Base-by-base conservation (phyloP, 2,329 filamentous ascomycete species). In the Fusarium domesticum region DNA sequence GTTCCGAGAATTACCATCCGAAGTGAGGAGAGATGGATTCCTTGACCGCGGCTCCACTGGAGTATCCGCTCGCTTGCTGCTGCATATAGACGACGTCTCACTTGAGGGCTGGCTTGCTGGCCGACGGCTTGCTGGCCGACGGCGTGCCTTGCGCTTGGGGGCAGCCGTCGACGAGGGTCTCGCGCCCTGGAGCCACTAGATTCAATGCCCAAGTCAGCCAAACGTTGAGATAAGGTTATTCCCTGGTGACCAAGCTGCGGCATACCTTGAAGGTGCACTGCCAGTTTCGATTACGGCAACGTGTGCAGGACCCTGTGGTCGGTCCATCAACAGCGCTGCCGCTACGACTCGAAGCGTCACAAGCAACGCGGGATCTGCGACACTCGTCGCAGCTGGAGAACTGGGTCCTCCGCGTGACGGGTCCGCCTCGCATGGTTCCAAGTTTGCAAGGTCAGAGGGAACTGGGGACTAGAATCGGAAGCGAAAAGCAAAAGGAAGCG, bases 231-330 rank as follows among this genome's bases (percentile, higher is more conserved):
- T 18, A 4, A 6, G 14, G 20, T 15, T 2, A 4, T 19, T 25
- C 6, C 2, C 3, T 16, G 6, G 16, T 6, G 15, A 8, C 6
- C 10, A 7, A n/a, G 6, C 14, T 18, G 18, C 18, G 18, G 14
- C 37, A n/a, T 50, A 58, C 63, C 47, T 62, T 58, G 39, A 65
- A 65, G 12, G 61, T 66, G 37, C 63, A 65, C 8, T 47, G 20
- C 17, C 50, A 51, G 18, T 50, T 37, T 7, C 60, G 54, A 36
- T 60, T 60, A 34, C 49, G 39, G 37, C 63, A 87, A 53, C 75
- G 87, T 0, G 84, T 88, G 3, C 85, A 89, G 52, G 80, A 83
- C 56, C 81, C 77, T n/a, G 12, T 77, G 85, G 33, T n/a, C n/a
- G 85, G 80, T 53, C 81, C 75, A 8, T 82, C 83, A 1, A 75